A percentile compares a stretch with the other conserved stretches of the same genome.
Conservation (phyloP, 768 basidiomycete species). For the Psilocybe cubensis region DNA sequence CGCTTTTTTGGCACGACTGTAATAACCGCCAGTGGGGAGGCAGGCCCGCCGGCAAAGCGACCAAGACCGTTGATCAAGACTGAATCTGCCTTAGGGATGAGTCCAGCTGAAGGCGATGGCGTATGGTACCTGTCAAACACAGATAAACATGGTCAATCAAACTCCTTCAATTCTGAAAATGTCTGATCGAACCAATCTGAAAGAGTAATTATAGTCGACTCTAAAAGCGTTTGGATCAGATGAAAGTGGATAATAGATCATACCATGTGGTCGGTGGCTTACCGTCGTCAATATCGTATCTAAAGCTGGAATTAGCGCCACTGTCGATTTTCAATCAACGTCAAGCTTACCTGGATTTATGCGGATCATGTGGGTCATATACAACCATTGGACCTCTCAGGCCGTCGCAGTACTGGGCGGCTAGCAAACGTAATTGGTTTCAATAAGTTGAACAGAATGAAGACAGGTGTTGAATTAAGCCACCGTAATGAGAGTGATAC, state of each 20-base stretch:
- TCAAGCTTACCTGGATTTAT: constrained; percentile 20
- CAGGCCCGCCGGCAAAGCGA: constrained; percentile 41
- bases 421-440: constrained; percentile 17
- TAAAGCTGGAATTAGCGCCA: neutral
- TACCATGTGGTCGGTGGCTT: neutral
- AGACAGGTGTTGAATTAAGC: neutral
- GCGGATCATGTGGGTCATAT: constrained; percentile 45
- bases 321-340: neutral
- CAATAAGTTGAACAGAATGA: constrained; percentile 28
- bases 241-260: neutral
- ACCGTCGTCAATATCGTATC: constrained; percentile 21
- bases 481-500: constrained; percentile 44
- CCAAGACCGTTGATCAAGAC: constrained; percentile 54
- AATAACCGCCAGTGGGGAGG: constrained; percentile 39
- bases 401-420: constrained; percentile 61
- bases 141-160: neutral
- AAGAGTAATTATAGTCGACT: constrained; percentile 46
- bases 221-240: constrained; percentile 16
- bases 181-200: constrained; percentile 37
- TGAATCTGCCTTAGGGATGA: constrained; percentile 33
- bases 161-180: neutral
- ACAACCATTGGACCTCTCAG: constrained; percentile 52
- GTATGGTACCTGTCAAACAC: constrained; percentile 29
- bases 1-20: constrained; percentile 37
- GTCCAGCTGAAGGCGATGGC: constrained; percentile 29